These are phyloP conservation scores for Metarhizium sp. DNA, from an alignment of 2,329 filamentous ascomycete species.

Conservation along the genomic window DNA sequence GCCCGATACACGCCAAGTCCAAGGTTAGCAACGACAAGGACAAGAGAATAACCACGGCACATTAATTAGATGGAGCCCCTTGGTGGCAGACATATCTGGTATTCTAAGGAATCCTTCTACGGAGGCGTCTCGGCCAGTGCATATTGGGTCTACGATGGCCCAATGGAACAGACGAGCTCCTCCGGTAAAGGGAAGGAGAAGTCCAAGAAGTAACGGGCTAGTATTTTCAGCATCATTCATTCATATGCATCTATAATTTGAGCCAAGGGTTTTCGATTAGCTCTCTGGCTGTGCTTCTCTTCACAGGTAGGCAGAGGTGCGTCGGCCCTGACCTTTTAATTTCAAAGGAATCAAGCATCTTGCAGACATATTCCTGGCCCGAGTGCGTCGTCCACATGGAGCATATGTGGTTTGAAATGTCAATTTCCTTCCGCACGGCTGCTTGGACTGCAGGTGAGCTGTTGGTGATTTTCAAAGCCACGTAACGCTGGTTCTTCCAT, in stretches of 20 bases:
- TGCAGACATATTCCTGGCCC: conserved; percentile 13
- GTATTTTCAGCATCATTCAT: neutral
- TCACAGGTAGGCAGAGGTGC: conserved; percentile 16
- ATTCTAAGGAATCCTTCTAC: no score
- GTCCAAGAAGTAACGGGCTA: neutral
- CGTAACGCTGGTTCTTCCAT: conserved; percentile 15
- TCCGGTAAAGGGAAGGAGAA: neutral
- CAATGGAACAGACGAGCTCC: neutral
- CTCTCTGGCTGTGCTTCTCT: conserved; percentile 19
- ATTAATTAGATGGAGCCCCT: no score
- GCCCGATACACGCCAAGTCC: no score
- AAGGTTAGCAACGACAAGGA: no score
- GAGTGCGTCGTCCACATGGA: conserved; percentile 12
- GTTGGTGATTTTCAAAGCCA: conserved; percentile 20
- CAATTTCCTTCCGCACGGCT: conserved; percentile 15
- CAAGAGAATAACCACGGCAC: no score
- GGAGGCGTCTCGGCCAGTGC: no score
- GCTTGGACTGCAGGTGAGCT: conserved; percentile 12
- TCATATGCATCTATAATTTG: conserved; percentile 4
- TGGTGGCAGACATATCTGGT: no score
- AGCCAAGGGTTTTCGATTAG: conserved; percentile 21
- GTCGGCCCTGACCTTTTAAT: conserved; percentile 11
- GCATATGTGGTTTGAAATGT: conserved; percentile 14
- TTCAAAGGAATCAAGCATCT: conserved; percentile 15
- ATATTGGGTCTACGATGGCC: no score